These are phyloP conservation scores for Diutina sp. DNA, from an alignment of 1,139 yeast genomes.

Conservation along the genomic window DNA sequence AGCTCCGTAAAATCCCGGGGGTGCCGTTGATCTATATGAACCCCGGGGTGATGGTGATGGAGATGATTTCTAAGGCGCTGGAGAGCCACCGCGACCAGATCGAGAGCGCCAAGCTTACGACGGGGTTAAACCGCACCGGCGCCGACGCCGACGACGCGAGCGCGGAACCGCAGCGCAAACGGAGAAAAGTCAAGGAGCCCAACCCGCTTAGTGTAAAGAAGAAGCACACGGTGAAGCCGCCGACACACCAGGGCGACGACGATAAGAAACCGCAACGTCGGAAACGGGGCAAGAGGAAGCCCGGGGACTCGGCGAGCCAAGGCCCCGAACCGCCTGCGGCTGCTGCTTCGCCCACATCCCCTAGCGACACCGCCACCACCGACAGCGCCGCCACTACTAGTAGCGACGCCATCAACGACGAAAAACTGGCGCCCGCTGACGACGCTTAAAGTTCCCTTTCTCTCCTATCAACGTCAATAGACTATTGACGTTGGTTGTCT, in stretches of 20 bases:
- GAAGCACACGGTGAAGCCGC: conserved; percentile 13
- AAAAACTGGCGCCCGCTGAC: not conserved
- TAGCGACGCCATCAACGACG: not conserved
- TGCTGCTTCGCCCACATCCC: not conserved
- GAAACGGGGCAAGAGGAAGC: conserved; percentile 28
- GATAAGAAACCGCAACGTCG: conserved; percentile 15
- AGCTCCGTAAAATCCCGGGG: conserved; percentile 69
- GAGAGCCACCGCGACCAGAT: conserved; percentile 35
- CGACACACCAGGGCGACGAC: conserved; percentile 15
- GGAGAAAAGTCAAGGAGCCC: conserved; percentile 56
- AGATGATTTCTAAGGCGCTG: conserved; percentile 73
- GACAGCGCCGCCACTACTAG: not conserved
- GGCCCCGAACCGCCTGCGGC: not conserved
- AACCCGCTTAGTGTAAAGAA: conserved; percentile 76
- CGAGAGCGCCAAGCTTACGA: conserved; percentile 57
- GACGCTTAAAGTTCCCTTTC: not conserved
- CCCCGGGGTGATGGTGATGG: conserved; percentile 92
- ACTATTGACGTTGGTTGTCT: no score
- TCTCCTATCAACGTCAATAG: no score
- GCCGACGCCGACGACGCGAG: conserved; percentile 19
- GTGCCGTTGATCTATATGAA: conserved; percentile 81
- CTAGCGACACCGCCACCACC: not conserved
- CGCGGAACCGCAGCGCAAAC: conserved; percentile 23
- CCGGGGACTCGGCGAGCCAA: not conserved
- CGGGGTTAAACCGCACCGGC: conserved; percentile 57